phyloP scores from a whole-genome alignment of 441 rosid genomes.

The Pelargonium myrrhifolium region DNA sequence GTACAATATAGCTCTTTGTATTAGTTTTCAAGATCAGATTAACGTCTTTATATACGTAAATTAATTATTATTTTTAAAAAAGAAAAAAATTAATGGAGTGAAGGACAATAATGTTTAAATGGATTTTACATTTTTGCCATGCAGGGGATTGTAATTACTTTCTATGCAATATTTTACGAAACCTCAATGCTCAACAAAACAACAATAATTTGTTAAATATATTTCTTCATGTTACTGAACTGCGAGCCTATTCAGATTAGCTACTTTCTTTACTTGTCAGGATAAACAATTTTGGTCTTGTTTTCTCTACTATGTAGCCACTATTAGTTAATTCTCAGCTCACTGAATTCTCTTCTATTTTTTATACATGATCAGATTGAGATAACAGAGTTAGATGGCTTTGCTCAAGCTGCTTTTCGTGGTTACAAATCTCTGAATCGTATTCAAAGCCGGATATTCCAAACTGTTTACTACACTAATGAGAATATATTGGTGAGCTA shows the following conservation, averaged over 20 bases:
- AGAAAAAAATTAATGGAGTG: background rate
- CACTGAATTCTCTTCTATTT: constrained; percentile 15
- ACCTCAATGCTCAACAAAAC: background rate
- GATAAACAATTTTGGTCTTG: too few relatives aligned
- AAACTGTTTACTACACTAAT: constrained; percentile 79
- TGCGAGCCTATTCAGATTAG: background rate
- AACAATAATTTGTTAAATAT: background rate
- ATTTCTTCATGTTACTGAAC: background rate
- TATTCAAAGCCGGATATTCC: constrained; percentile 87
- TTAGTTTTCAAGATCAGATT: background rate
- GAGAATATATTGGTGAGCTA: constrained; percentile 86
- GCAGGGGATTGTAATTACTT: background rate
- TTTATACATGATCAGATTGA: constrained; percentile 55
- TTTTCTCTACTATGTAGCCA: constrained; percentile 1
- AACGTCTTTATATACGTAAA: background rate
- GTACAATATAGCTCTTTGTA: too few relatives aligned
- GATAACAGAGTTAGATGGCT: constrained; percentile 84
- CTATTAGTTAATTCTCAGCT: constrained; percentile 15
- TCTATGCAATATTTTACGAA: background rate
- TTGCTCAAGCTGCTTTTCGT: constrained; percentile 93
- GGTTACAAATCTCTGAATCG: constrained; percentile 92
- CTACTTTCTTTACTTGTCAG: background rate
- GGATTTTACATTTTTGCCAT: background rate
- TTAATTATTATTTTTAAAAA: background rate
- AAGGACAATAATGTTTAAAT: background rate